Percentiles rank a stretch among this genome's conserved stretches.
These are phyloP conservation scores for Moesziomyces globuligerus DNA, from an alignment of 1,284 basidiomycete genomes.

Conservation along the genomic window DNA sequence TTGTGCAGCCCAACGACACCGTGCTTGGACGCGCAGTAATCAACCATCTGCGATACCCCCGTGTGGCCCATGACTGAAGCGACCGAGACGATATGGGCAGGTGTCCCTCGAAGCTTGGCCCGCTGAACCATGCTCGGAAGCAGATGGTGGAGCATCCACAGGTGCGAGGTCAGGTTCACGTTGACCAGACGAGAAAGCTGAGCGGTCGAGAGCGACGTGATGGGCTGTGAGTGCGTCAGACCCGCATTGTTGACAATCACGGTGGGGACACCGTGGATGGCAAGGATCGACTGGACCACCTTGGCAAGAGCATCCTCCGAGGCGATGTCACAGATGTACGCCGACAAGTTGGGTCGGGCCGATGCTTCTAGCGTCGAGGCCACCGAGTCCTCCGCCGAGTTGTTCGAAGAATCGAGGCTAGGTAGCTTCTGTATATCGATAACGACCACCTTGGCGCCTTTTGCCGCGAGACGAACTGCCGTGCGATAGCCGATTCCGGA, in stretches of 20 bases:
- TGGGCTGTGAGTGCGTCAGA: slow-evolving; percentile 86
- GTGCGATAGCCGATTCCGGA: slow-evolving; percentile 88
- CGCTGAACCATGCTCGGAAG: slow-evolving; percentile 82
- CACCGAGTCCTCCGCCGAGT: too few relatives aligned
- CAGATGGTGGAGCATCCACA: slow-evolving; percentile 90
- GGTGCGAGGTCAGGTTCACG: slow-evolving; percentile 87
- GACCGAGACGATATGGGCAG: slow-evolving; percentile 80
- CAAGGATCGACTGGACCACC: slow-evolving; percentile 30
- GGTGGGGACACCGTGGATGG: slow-evolving; percentile 69
- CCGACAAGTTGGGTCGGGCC: slow-evolving; percentile 31
- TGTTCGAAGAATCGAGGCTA: neutral
- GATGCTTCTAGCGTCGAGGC: neutral
- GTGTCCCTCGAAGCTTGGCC: slow-evolving; percentile 70
- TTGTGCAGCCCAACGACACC: slow-evolving; percentile 64
- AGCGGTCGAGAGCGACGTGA: slow-evolving; percentile 79
- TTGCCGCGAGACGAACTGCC: slow-evolving; percentile 81
- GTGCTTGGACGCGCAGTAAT: slow-evolving; percentile 66
- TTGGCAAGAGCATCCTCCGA: slow-evolving; percentile 36
- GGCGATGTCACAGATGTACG: slow-evolving; percentile 55
- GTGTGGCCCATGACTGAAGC: slow-evolving; percentile 80
- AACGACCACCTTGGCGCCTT: slow-evolving; percentile 83
- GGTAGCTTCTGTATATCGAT: slow-evolving; percentile 72
- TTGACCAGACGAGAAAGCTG: slow-evolving; percentile 80
- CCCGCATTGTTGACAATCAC: slow-evolving; percentile 95
- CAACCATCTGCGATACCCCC: slow-evolving; percentile 78